Base-by-base conservation (phyloP, 441 rosid species). In the Populus hybrid region DNA sequence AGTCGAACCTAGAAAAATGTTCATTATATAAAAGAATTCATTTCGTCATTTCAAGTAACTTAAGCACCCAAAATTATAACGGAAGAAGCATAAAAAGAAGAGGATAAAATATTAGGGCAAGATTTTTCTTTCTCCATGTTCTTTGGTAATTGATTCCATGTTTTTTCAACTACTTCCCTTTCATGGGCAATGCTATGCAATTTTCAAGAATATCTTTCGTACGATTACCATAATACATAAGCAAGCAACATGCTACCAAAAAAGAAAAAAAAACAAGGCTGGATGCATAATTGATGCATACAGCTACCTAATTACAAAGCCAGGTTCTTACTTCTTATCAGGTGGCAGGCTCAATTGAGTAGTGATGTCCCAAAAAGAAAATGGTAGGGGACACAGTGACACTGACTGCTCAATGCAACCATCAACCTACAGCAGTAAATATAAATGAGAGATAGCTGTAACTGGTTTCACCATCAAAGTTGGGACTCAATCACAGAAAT, bases 271-370 rank as follows among this genome's bases (percentile, higher is more conserved):
- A 30, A 30, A 30, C 26, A 71, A 3, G 21, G n/a, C 12, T 46
- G 34, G 21, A 26, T 24, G 8, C 24, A 72, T 54, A 54, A 72
- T 72, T 72, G 67, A 72, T 72, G 65, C 30, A 54, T 38, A 72
- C 54, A 26, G 32, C 32, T 30, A 30, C 32, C 32, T 30, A 30
- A 30, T 30, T 30, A 30, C 1, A 46, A 71, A 71, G 74, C 74
- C 64, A 23, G 16, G 64, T 3, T 30, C 32, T 30, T 30, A 30
- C 32, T 71, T 71, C 23, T 59, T 23, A 23, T 40, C 73, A 70
- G 5, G 12, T 11, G 12, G 32, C 18, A 70, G 26, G 38, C 18
- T 23, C 61, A 2, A 40, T 6, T 4, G 9, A 70, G 40, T n/a
- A 30, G 32, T 30, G 3, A 12, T 70, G 32, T 70, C 21, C 32